Evolutionary conservation across 257 asterid species (phyloP).

Genomic region (Solanum piurae): DNA sequence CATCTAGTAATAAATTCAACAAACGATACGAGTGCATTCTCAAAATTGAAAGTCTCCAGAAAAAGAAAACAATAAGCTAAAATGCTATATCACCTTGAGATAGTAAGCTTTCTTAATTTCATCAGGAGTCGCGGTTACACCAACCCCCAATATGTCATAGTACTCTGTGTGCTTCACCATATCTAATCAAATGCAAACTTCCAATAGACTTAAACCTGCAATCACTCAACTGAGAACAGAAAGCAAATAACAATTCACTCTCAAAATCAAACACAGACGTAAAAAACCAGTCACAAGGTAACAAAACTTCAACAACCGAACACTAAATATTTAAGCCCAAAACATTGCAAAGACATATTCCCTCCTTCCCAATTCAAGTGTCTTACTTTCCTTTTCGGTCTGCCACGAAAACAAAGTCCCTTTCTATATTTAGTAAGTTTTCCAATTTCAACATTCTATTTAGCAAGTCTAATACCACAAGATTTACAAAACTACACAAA

Average conservation of each 20-base stretch:
- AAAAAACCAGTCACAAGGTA: not conserved
- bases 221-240: not conserved
- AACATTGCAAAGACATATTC: not conserved
- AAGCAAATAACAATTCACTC: not conserved
- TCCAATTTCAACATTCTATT: not conserved
- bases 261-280: not conserved
- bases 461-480: not conserved
- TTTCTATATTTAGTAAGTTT: not conserved
- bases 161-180: constrained; percentile 69
- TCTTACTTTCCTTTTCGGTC: not conserved
- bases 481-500: not conserved
- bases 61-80: not conserved
- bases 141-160: constrained; percentile 65
- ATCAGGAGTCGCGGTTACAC: constrained; percentile 42
- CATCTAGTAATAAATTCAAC: not conserved
- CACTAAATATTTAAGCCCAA: not conserved
- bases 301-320: not conserved
- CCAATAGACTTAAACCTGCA: not conserved
- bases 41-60: not conserved
- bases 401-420: not conserved
- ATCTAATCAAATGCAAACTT: not conserved
- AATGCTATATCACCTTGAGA: constrained; percentile 37
- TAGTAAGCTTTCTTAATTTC: constrained; percentile 77
- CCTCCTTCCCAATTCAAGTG: not conserved
- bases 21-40: not conserved